Evolutionary conservation across 495 filamentous ascomycete species (phyloP).

Genomic region (Aspergillus bridgeri): DNA sequence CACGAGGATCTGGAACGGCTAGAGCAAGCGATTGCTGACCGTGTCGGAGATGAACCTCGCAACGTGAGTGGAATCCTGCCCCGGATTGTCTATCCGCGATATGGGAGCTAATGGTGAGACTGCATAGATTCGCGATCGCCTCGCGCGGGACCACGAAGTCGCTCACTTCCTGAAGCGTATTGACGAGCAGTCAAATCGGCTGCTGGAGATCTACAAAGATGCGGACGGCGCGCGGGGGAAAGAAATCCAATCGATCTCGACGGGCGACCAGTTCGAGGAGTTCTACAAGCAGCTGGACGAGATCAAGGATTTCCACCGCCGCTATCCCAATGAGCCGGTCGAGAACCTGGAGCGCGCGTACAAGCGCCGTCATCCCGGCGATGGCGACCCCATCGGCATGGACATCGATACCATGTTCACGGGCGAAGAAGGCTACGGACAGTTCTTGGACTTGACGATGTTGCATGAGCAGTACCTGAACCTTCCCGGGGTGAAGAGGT

Average conservation of each 20-base stretch:
- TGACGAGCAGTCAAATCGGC: slow-evolving; percentile 74
- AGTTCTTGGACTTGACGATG: slow-evolving; percentile 81
- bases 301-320: slow-evolving; percentile 82
- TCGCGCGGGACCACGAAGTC: slow-evolving; percentile 88
- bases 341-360: slow-evolving; percentile 95
- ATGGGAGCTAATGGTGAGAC: slow-evolving; percentile 26
- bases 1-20: slow-evolving; percentile 95
- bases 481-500: slow-evolving; percentile 73
- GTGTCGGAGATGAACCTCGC: slow-evolving; percentile 80
- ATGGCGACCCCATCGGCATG: slow-evolving; percentile 57
- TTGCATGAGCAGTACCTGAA: slow-evolving; percentile 89
- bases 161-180: slow-evolving; percentile 82
- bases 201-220: slow-evolving; percentile 84
- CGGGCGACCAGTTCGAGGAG: slow-evolving; percentile 85
- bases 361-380: slow-evolving; percentile 64
- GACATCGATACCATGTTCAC: slow-evolving; percentile 91
- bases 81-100: background rate
- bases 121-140: slow-evolving; percentile 73
- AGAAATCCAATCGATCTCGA: slow-evolving; percentile 80
- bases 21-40: slow-evolving; percentile 89
- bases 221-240: slow-evolving; percentile 62
- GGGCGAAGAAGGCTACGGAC: slow-evolving; percentile 88
- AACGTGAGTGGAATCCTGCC: slow-evolving; percentile 61
- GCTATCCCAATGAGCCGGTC: slow-evolving; percentile 90
- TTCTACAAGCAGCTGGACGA: slow-evolving; percentile 82